Base-by-base conservation (phyloP, 2,329 filamentous ascomycete species). In the Fusarium hainanense region DNA sequence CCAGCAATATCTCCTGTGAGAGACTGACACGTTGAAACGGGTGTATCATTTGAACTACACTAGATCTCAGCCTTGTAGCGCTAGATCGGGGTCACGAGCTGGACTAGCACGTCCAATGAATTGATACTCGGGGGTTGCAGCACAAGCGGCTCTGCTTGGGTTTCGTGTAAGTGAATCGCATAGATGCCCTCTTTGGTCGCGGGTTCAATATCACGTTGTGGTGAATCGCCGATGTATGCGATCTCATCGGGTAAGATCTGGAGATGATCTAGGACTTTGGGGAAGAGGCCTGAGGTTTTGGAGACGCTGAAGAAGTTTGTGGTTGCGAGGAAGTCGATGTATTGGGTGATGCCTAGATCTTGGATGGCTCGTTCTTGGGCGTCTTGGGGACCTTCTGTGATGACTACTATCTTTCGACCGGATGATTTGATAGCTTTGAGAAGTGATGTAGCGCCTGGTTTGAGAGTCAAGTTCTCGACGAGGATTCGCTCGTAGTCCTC, bases 371-470 rank as follows among this genome's bases (percentile, higher is more conserved):
- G 80, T 64, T 82, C 76, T 56, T 86, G 83, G 3, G 82, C 79
- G 71, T 85, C 84, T 41, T 82, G 78, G 0, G 82, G 84, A 0
- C 83, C 83, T 66, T 86, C 83, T 0, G 83, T 85, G 1, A 85
- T 77, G 20, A 85, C 68, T 0, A 78, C 76, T 6, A 85, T 74
- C n/a, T 77, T 82, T 66, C 82, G 82, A 0, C 78, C 77, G 1
- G 75, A 66, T 1, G 32, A 13, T 52, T 77, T 80, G 4, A 85
- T 67, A 2, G 66, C 69, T 7, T 69, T 34, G 0, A 85, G 69
- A 2, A 85, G 66, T 0, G 73, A 54, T 5, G 79, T 16, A 0
- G 80, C 81, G 1, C 82, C 82, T 2, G 66, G 30, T 52, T 85
- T 84, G 1, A 79, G 73, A 16, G 72, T 59, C 3, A 84, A 58